These are phyloP conservation scores for Helenozyma baotianmanensis DNA, from an alignment of 805 yeast genomes.

Conservation along the genomic window DNA sequence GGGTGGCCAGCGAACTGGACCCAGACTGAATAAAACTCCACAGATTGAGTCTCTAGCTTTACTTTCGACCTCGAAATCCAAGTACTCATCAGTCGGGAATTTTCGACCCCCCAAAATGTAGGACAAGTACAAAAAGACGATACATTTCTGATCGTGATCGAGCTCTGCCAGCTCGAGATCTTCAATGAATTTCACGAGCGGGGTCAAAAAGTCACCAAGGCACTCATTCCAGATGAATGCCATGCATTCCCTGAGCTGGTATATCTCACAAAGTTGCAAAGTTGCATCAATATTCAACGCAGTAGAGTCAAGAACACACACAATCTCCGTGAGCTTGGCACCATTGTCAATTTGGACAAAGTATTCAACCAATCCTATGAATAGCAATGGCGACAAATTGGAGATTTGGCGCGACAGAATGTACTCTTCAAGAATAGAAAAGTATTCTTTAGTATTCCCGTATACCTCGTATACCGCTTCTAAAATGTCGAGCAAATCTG, in stretches of 20 bases:
- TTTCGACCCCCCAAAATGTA: conserved; percentile 71
- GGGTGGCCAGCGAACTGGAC: conserved; percentile 33
- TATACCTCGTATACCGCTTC: conserved; percentile 23
- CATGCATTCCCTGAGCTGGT: conserved; percentile 56
- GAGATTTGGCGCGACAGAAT: conserved; percentile 44
- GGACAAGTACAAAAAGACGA: conserved; percentile 55
- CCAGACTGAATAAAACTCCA: conserved; percentile 37
- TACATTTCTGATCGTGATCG: conserved; percentile 5
- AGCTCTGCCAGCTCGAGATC: conserved; percentile 6
- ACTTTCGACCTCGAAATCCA: conserved; percentile 24
- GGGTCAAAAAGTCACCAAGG: conserved; percentile 66
- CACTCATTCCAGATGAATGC: conserved; percentile 69
- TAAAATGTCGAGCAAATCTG: conserved; percentile 12
- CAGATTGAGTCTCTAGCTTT: conserved; percentile 9
- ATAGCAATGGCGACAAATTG: conserved; percentile 56
- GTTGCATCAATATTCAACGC: conserved; percentile 78
- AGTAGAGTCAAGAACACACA: conserved; percentile 63
- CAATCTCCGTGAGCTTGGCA: conserved; percentile 55
- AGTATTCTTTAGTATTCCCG: no score
- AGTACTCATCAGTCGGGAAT: conserved; percentile 64
- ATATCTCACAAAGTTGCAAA: conserved; percentile 52
- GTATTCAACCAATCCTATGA: conserved; percentile 56
- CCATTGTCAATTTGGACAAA: conserved; percentile 40
- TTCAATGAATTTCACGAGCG: conserved; percentile 53
- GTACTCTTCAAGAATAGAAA: conserved; percentile 48